Conservation (phyloP, 352 stramenopile species). For the Pythium aphanidermatum region DNA sequence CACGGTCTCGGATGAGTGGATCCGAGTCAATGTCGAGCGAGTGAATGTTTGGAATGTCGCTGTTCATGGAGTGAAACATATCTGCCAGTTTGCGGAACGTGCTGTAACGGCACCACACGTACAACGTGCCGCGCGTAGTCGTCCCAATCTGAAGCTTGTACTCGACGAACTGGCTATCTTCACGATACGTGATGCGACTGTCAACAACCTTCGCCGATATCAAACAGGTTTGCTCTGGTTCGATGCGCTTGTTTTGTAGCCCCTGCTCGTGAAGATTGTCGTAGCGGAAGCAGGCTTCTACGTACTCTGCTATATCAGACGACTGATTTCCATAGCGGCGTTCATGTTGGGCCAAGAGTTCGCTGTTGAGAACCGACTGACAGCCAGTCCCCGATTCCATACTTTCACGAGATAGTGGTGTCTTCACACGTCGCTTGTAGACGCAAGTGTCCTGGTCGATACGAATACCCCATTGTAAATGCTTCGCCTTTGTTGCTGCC, state of each 20-base stretch:
- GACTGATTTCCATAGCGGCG: too few relatives aligned
- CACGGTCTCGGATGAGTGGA: constrained; percentile 72
- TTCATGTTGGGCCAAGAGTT: too few relatives aligned
- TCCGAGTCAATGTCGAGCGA: constrained; percentile 79
- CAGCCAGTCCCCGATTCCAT: too few relatives aligned
- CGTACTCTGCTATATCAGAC: too few relatives aligned
- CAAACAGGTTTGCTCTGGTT: too few relatives aligned
- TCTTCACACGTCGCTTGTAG: constrained; percentile 38
- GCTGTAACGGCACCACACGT: constrained; percentile 86
- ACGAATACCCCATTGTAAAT: constrained; percentile 44
- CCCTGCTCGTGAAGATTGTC: too few relatives aligned
- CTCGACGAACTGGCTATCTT: constrained; percentile 85
- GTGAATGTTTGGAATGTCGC: constrained; percentile 78
- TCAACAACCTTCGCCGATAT: constrained; percentile 81
- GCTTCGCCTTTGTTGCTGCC: constrained; percentile 31
- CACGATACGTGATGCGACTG: constrained; percentile 77
- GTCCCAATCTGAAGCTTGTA: constrained; percentile 88
- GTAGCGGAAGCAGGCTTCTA: too few relatives aligned
- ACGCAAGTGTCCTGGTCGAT: constrained; percentile 42
- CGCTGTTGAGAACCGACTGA: too few relatives aligned
- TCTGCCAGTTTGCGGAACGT: too few relatives aligned
- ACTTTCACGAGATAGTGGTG: constrained; percentile 19
- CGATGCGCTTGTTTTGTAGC: too few relatives aligned
- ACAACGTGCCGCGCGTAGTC: constrained; percentile 84
- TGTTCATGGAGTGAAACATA: constrained; percentile 32